A percentile compares a stretch with the other conserved stretches of the same genome.
Conservation (phyloP, 495 filamentous ascomycete species). For the Ramalina intermedia region DNA sequence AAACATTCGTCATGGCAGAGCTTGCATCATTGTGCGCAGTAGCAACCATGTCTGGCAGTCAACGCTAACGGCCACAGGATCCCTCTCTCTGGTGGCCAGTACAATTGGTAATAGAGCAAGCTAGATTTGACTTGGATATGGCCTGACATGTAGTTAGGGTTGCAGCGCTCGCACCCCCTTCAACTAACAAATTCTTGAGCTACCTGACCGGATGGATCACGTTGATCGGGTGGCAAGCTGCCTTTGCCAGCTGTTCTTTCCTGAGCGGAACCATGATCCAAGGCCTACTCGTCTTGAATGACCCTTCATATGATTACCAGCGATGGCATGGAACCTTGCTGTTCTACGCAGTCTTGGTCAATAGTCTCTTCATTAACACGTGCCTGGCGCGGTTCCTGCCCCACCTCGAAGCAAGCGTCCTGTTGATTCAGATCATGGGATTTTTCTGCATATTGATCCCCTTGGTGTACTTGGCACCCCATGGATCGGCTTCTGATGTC, state of each 20-base stretch:
- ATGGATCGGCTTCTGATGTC: slow-evolving; percentile 27
- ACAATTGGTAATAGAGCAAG: slow-evolving; percentile 13
- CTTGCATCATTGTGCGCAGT: slow-evolving; percentile 22
- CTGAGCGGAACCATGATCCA: slow-evolving; percentile 28
- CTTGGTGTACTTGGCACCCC: slow-evolving; percentile 26
- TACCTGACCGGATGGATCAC: slow-evolving; percentile 24
- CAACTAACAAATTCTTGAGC: neutral
- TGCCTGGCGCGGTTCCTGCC: slow-evolving; percentile 28
- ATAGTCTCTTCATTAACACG: slow-evolving; percentile 25
- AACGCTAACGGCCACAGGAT: neutral
- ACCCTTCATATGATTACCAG: slow-evolving; percentile 23
- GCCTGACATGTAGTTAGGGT: neutral
- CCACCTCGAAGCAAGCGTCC: slow-evolving; percentile 28
- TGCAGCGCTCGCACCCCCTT: slow-evolving; percentile 12
- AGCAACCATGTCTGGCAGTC: neutral
- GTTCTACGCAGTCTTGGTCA: slow-evolving; percentile 19
- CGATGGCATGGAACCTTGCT: slow-evolving; percentile 34
- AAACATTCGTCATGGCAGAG: slow-evolving; percentile 21
- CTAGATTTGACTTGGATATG: no score
- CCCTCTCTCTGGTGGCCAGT: slow-evolving; percentile 18
- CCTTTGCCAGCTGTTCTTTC: slow-evolving; percentile 21
- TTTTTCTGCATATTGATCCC: slow-evolving; percentile 32
- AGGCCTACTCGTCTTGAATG: slow-evolving; percentile 28
- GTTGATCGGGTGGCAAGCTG: slow-evolving; percentile 27
- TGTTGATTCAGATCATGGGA: slow-evolving; percentile 31